Base-by-base conservation (phyloP, 371 early-diverging fungal genomes). In the Homolaphlyctis polyrhiza region DNA sequence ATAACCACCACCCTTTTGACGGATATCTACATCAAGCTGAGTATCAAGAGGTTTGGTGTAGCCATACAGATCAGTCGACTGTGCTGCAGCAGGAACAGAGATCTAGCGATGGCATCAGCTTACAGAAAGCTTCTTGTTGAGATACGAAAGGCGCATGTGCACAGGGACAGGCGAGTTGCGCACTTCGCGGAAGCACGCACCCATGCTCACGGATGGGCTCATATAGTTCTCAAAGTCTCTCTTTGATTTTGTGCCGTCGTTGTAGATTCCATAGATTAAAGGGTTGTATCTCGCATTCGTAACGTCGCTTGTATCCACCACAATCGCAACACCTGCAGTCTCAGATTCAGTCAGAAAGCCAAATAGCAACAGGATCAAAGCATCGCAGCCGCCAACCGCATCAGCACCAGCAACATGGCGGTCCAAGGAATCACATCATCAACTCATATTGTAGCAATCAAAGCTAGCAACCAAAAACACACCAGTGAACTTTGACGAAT, bases 171-270 rank as follows among this genome's bases (percentile, higher is more conserved):
- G 75, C 0, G 88, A 71, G 66, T 91, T 90, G 39, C 91, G 84
- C 67, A 86, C 91, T 63, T 90, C 86, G 27, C 87, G 80, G 60
- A 84, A 81, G 69, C 94, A 92, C 29, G 82, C 77, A 21, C 87
- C 89, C 0, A 71, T 25, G 0, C 54, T 33, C 14, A 54, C 51
- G 8, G 11, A 27, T 6, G 52, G n/a, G 4, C 79, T 63, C 58
- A 77, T 75, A 60, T 78, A 72, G 30, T 79, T 73, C 23, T 69
- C 73, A 2, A 78, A 76, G 62, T 82, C 76, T 25, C 71, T 75
- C 64, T 85, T 73, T 6, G 71, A 63, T 57, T 77, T 66, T 11
- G 72, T 70, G 0, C 91, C 91, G 66, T 92, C 89, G 69, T 92
- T 92, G 60, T 85, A 27, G 30, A 88, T 69, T 0, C 78, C 91